A percentile compares a stretch with the other conserved stretches of the same genome.
Conservation (phyloP, 192 early-diverging fungal genomes). For the Helicostylum pulchrum region DNA sequence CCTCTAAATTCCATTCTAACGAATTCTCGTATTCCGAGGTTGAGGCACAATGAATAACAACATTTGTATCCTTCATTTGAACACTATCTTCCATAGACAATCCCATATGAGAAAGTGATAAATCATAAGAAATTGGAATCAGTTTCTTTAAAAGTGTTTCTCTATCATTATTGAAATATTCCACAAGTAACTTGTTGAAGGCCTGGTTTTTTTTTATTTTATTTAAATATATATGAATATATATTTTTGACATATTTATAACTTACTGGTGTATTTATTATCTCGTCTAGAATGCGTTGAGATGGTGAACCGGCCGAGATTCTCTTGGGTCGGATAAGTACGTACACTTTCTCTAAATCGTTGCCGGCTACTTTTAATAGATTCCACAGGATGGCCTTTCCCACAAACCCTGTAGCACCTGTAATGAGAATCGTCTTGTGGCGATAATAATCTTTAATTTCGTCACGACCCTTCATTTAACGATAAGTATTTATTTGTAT, state of each 20-base stretch:
- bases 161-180: background rate
- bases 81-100: conserved; percentile 36
- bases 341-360: conserved; percentile 30
- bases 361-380: conserved; percentile 33
- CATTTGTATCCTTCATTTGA: conserved; percentile 31
- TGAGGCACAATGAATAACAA: conserved; percentile 47
- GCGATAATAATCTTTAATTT: conserved; percentile 19
- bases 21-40: conserved; percentile 44
- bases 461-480: too few relatives aligned
- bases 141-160: conserved; percentile 31
- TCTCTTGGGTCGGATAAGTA: conserved; percentile 23
- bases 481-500: too few relatives aligned
- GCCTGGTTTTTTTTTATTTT: conserved; percentile 19
- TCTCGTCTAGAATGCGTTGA: conserved; percentile 11
- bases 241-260: conserved; percentile 1
- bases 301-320: conserved; percentile 13
- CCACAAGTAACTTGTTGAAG: conserved; percentile 27
- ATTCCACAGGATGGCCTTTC: conserved; percentile 49
- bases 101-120: conserved; percentile 37
- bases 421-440: conserved; percentile 42
- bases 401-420: conserved; percentile 51
- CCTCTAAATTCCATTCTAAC: conserved; percentile 39
- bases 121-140: conserved; percentile 42
- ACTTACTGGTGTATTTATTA: conserved; percentile 7
- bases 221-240: conserved; percentile 29